Evolutionary conservation across 2,329 filamentous ascomycete species (phyloP), one percentile per base, ranked within the genome.

Genomic region (Venturia effusa): DNA sequence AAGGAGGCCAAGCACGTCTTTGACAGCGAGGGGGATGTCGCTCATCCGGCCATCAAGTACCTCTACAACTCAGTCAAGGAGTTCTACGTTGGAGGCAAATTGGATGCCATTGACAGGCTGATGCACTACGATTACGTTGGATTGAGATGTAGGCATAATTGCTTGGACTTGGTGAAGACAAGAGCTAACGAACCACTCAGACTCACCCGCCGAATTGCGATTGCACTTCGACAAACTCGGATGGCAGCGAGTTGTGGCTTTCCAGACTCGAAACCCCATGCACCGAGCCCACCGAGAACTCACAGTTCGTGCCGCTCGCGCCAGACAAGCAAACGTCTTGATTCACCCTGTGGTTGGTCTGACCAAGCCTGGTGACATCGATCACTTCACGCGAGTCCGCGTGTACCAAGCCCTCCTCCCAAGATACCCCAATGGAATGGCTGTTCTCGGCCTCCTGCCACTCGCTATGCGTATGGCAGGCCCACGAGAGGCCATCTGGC

Each of bases 41-140:
- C 90, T 70, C 92, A 97, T 80, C 94, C 94, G 51, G 94, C 94
- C 66, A 84, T 97, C 77, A 90, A 89, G 79, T 94, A 95, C 80
- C 86, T 99, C 67, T 88, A 88, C 81, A 83, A 86, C 72, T 88
- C 86, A 43, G 88, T 89, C 67, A 82, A 90, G 71, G 92, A 96
- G 66, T 95, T 87, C 77, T 97, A 97, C 78, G 84, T 99, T 67
- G 94, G 94, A 74, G 94, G 94, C 75, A 97, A 95, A 85, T 80
- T 99, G 68, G 90, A 97, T 75, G 94, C 94, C 67, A 87, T 99
- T 75, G 93, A 93, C 84, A 89, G 91, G 70, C 84, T 96, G 66
- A 92, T 95, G 81, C 94, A 99, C 83, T 99, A 99, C 81, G 94
- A 99, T 81, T 97, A 97, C 81, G 90, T 97, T 70, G 94, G 90